These are phyloP conservation scores for Breviolum minutum DNA, from an alignment of 73 alveolate species.

Conservation along the genomic window DNA sequence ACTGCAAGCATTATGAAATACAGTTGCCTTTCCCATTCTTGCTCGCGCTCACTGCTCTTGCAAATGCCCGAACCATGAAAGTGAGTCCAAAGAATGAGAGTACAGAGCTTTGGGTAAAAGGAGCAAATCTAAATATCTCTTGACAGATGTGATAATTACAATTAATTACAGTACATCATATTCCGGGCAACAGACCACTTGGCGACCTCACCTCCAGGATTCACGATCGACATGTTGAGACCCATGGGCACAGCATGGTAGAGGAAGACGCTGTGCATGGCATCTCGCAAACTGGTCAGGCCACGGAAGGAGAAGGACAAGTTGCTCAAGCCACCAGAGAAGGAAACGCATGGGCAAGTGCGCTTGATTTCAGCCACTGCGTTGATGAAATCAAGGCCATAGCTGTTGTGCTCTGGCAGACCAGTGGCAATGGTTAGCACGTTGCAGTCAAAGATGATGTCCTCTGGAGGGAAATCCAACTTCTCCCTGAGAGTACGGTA, in stretches of 20 bases:
- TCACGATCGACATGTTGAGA: slow-evolving; percentile 98
- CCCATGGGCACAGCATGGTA: slow-evolving; percentile 97
- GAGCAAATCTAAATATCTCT: neutral
- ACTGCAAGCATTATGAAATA: no score
- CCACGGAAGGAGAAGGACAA: slow-evolving; percentile 98
- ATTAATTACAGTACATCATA: neutral
- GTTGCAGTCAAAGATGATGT: slow-evolving; percentile 97
- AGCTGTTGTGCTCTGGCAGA: slow-evolving; percentile 97
- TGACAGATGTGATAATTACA: no score
- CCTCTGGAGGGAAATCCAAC: slow-evolving; percentile 97
- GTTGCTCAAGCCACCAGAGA: slow-evolving; percentile 98
- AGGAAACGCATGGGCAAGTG: slow-evolving; percentile 95
- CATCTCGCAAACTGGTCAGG: slow-evolving; percentile 97
- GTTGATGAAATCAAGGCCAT: slow-evolving; percentile 97
- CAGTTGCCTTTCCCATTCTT: neutral
- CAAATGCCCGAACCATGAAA: neutral
- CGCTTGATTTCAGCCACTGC: slow-evolving; percentile 96
- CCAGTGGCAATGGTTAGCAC: slow-evolving; percentile 98
- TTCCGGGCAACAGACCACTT: no score
- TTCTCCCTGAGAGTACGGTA: slow-evolving; percentile 96
- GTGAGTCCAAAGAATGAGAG: no score
- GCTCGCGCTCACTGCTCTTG: neutral
- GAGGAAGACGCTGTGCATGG: slow-evolving; percentile 97
- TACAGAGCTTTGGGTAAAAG: no score
- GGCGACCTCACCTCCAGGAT: slow-evolving; percentile 96